Evolutionary conservation across 768 basidiomycete species (phyloP).

Genomic region (Auricularia cornea): DNA sequence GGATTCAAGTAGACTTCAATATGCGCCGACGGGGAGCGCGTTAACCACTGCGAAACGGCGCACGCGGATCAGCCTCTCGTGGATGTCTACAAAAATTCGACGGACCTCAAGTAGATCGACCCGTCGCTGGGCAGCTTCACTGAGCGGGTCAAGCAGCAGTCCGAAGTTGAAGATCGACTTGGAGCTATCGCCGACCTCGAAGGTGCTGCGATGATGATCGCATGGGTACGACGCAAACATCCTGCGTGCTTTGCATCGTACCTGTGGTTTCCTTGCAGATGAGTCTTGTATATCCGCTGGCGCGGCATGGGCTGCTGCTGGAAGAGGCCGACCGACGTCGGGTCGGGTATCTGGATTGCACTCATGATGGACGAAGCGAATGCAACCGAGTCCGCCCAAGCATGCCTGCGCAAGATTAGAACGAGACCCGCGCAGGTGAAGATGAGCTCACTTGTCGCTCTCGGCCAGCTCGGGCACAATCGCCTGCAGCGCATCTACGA

Average conservation of each 20-base stretch:
- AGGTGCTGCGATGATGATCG: constrained; percentile 45
- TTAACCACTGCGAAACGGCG: constrained; percentile 54
- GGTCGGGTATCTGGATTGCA: constrained; percentile 61
- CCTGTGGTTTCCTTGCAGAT: constrained; percentile 57
- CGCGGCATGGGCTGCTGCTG: constrained; percentile 55
- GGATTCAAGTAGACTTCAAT: constrained; percentile 81
- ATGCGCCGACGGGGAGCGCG: constrained; percentile 52
- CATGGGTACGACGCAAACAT: constrained; percentile 7
- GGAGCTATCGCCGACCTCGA: constrained; percentile 57
- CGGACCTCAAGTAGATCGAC: constrained; percentile 66
- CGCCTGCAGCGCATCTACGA: constrained; percentile 54
- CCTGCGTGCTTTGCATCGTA: constrained; percentile 25
- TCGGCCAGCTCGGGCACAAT: constrained; percentile 33
- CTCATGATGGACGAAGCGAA: constrained; percentile 66
- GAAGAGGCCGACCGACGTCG: constrained; percentile 63
- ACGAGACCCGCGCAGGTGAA: too few relatives aligned
- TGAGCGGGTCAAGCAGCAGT: constrained; percentile 76
- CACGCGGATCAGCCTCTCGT: constrained; percentile 1
- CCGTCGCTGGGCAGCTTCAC: constrained; percentile 81
- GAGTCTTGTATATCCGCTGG: constrained; percentile 43
- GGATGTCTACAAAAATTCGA: background rate
- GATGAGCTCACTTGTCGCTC: constrained; percentile 33
- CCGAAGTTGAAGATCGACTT: constrained; percentile 64
- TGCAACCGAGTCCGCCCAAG: constrained; percentile 52
- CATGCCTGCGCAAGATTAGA: constrained; percentile 30